Evolutionary conservation across 768 basidiomycete genomes (phyloP).

Genomic region (Mycena filopes): DNA sequence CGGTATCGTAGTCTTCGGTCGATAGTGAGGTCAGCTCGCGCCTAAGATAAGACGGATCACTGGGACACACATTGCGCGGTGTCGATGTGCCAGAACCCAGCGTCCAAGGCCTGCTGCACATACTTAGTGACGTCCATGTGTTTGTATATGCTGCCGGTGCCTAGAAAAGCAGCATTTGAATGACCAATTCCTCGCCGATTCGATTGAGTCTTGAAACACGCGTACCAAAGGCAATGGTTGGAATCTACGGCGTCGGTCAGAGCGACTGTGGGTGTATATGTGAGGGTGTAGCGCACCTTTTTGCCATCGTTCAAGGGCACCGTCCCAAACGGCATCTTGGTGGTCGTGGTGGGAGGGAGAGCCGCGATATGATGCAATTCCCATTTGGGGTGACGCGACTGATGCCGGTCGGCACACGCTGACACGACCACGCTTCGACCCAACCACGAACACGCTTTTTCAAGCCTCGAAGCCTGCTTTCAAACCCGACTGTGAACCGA

Average conservation of each 20-base stretch:
- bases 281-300: conserved; percentile 28
- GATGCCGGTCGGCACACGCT: too few species aligned
- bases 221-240: conserved; percentile 57
- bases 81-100: conserved; percentile 61
- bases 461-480: too few species aligned
- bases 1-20: conserved; percentile 28
- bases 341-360: conserved; percentile 21
- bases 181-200: not conserved
- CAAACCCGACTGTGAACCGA: too few species aligned
- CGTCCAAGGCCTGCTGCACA: conserved; percentile 57
- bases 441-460: too few species aligned
- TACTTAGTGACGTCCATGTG: conserved; percentile 51
- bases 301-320: conserved; percentile 42
- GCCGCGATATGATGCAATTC: too few species aligned
- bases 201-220: conserved; percentile 31
- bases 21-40: conserved; percentile 3
- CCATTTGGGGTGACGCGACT: too few species aligned
- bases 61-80: conserved; percentile 51
- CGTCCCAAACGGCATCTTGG: conserved; percentile 40
- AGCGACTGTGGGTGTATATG: not conserved
- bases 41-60: not conserved
- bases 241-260: conserved; percentile 46
- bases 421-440: too few species aligned
- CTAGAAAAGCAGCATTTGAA: not conserved
- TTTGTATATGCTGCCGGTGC: conserved; percentile 35